These are phyloP conservation scores for Macrolepiota fuliginosa DNA, from an alignment of 768 basidiomycete species.

Conservation along the genomic window DNA sequence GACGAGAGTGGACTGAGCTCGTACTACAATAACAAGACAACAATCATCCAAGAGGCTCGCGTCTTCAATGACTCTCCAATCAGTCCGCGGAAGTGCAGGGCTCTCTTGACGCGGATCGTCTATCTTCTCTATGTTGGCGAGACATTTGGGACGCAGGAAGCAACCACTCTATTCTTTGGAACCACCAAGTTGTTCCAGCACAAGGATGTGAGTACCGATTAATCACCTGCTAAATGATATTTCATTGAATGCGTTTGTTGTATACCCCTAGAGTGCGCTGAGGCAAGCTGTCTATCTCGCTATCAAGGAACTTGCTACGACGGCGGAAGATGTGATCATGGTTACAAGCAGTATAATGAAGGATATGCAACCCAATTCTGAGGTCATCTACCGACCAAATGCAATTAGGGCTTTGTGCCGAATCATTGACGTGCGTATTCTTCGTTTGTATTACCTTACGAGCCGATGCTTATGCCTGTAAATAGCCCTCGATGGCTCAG, in stretches of 20 bases:
- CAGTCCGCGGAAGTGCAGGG: slow-evolving; percentile 94
- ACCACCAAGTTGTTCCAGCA: slow-evolving; percentile 99
- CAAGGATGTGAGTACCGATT: slow-evolving; percentile 79
- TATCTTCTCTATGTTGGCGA: slow-evolving; percentile 97
- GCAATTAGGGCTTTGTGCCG: slow-evolving; percentile 94
- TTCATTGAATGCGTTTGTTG: neutral
- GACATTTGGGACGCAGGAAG: slow-evolving; percentile 92
- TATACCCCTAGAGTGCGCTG: slow-evolving; percentile 69
- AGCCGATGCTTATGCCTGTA: slow-evolving; percentile 9
- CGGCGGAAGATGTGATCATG: slow-evolving; percentile 99
- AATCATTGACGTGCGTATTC: slow-evolving; percentile 87
- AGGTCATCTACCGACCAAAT: slow-evolving; percentile 98
- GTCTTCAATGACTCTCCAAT: slow-evolving; percentile 99
- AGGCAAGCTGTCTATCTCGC: slow-evolving; percentile 98
- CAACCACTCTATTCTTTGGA: slow-evolving; percentile 97
- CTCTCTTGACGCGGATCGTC: slow-evolving; percentile 93
- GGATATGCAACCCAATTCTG: slow-evolving; percentile 99
- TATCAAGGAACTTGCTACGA: slow-evolving; percentile 93
- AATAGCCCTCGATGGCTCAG: slow-evolving; percentile 97
- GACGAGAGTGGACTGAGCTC: slow-evolving; percentile 91
- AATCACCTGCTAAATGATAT: slow-evolving; percentile 6
- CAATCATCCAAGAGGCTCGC: slow-evolving; percentile 96
- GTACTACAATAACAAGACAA: slow-evolving; percentile 96
- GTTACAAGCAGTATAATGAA: slow-evolving; percentile 99
- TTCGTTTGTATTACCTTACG: slow-evolving; percentile 1